Conservation (phyloP, 2,329 filamentous ascomycete genomes). For the Trichoderma sp. region DNA sequence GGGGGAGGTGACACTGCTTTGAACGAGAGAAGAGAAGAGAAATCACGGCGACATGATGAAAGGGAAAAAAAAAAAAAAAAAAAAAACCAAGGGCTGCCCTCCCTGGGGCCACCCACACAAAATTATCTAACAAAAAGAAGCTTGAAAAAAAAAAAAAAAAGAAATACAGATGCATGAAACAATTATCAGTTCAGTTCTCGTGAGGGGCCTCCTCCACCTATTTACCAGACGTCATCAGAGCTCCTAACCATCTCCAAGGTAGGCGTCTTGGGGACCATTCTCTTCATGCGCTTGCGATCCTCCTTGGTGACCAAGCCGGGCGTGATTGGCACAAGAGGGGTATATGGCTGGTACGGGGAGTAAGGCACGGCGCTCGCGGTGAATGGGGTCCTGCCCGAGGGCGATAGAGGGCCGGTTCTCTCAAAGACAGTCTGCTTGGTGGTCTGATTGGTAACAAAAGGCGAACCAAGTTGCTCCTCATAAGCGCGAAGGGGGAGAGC, state of each 20-base stretch:
- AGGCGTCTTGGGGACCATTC: slow-evolving; percentile 63
- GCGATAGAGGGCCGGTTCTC: slow-evolving; percentile 55
- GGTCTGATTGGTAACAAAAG: slow-evolving; percentile 47
- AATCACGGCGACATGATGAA: slow-evolving; percentile 33
- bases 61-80: too few species aligned
- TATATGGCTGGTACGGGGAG: slow-evolving; percentile 77
- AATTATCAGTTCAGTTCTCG: slow-evolving; percentile 4
- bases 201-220: neutral
- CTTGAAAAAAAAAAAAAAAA: neutral
- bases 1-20: neutral
- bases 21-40: slow-evolving; percentile 25
- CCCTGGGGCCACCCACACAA: slow-evolving; percentile 26
- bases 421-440: slow-evolving; percentile 69
- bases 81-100: slow-evolving; percentile 9
- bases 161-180: neutral
- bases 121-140: slow-evolving; percentile 32
- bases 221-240: slow-evolving; percentile 65
- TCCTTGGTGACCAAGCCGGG: slow-evolving; percentile 71
- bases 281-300: slow-evolving; percentile 69
- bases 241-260: slow-evolving; percentile 63
- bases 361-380: slow-evolving; percentile 68
- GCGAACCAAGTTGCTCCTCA: slow-evolving; percentile 57
- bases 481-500: slow-evolving; percentile 63
- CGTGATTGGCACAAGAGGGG: slow-evolving; percentile 73
- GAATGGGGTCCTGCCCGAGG: slow-evolving; percentile 62